Evolutionary conservation across 768 basidiomycete species (phyloP).

Genomic region (Kwoniella sp.): DNA sequence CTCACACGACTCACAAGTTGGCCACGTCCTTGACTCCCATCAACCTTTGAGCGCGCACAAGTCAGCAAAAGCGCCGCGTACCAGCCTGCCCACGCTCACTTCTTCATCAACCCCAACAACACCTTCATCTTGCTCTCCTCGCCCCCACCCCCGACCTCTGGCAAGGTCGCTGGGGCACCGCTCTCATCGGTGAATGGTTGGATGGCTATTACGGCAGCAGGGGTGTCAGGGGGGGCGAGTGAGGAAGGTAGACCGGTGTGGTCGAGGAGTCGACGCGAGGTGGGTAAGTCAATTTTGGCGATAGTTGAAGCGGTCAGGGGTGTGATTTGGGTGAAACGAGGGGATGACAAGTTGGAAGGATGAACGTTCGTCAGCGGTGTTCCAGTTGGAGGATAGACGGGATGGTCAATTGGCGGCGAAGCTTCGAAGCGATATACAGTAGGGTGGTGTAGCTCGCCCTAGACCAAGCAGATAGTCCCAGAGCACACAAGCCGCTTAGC

Average conservation of each 20-base stretch:
- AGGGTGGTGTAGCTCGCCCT: too few species aligned
- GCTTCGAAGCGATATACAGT: too few species aligned
- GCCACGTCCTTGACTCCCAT: conserved; percentile 94
- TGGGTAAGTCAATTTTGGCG: too few species aligned
- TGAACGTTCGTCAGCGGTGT: conserved; percentile 4
- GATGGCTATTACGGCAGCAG: conserved; percentile 11
- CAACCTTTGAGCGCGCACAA: conserved; percentile 18
- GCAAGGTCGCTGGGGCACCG: conserved; percentile 41
- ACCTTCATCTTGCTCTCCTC: conserved; percentile 92
- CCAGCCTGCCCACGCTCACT: too few species aligned
- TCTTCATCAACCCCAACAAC: conserved; percentile 85
- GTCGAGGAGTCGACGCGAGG: too few species aligned
- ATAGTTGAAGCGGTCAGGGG: not conserved
- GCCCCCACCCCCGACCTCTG: conserved; percentile 51
- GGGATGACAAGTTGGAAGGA: not conserved
- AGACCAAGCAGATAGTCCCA: too few species aligned
- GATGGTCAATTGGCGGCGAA: too few species aligned
- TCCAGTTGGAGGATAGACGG: not conserved
- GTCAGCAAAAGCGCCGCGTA: not conserved
- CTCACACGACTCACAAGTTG: conserved; percentile 47
- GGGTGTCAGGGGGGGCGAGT: not conserved
- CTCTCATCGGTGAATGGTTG: conserved; percentile 40
- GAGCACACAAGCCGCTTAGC: too few species aligned
- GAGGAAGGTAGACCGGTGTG: not conserved
- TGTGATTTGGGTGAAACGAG: not conserved